phyloP scores from a whole-genome alignment of 306 rosid species.

The Vigna mungo region DNA sequence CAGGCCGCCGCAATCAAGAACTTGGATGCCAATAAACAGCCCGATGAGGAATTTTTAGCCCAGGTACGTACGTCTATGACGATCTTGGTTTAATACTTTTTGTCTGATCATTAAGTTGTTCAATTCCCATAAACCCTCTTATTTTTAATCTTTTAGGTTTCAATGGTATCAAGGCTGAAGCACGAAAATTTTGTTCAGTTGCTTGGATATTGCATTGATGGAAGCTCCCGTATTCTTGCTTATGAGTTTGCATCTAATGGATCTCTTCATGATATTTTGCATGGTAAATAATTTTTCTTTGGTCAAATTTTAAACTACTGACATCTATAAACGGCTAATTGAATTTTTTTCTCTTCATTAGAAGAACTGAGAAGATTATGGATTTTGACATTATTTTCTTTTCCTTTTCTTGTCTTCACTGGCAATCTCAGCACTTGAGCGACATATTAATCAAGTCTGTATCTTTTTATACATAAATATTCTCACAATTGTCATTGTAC shows the following conservation, averaged over 20 bases:
- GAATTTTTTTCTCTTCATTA: background rate
- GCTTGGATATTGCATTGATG: slow-evolving; percentile 89
- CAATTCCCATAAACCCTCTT: slow-evolving; percentile 23
- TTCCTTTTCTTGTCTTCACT: slow-evolving; percentile 23
- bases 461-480: slow-evolving; percentile 1
- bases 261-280: slow-evolving; percentile 96
- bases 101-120: slow-evolving; percentile 9
- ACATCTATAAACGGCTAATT: slow-evolving; percentile 1
- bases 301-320: slow-evolving; percentile 26
- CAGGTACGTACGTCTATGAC: slow-evolving; percentile 78
- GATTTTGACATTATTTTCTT: background rate
- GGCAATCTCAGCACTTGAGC: slow-evolving; percentile 9
- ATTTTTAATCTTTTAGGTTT: slow-evolving; percentile 65
- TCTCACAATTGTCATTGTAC: slow-evolving; percentile 24
- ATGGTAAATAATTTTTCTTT: slow-evolving; percentile 61
- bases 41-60: slow-evolving; percentile 89
- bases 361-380: slow-evolving; percentile 39
- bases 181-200: slow-evolving; percentile 80
- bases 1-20: slow-evolving; percentile 85
- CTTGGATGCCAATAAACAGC: slow-evolving; percentile 91
- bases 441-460: slow-evolving; percentile 20
- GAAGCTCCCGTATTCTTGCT: slow-evolving; percentile 81
- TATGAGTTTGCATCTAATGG: slow-evolving; percentile 96
- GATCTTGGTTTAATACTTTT: slow-evolving; percentile 27
- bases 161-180: slow-evolving; percentile 96